Evolutionary conservation across 352 stramenopile genomes (phyloP).

Genomic region (Thalassiosira mediterranea): DNA sequence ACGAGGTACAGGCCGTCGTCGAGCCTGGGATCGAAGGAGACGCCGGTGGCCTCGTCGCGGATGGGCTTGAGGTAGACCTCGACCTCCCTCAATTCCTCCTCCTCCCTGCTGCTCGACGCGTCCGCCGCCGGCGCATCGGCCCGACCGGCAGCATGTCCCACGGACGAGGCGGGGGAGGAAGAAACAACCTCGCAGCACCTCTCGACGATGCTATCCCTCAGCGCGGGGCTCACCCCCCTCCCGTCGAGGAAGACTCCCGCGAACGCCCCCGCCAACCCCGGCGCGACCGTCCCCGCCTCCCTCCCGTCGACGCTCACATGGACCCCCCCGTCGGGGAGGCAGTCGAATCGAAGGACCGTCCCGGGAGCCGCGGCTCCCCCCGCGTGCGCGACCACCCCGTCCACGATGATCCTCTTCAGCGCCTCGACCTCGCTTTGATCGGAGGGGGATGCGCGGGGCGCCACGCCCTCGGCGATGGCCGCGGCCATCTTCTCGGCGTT

Average conservation of each 20-base stretch:
- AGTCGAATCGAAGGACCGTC: slow-evolving; percentile 74
- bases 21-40: slow-evolving; percentile 17
- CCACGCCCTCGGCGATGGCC: slow-evolving; percentile 35
- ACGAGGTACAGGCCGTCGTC: slow-evolving; percentile 29
- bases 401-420: slow-evolving; percentile 67
- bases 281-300: slow-evolving; percentile 53
- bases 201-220: slow-evolving; percentile 58
- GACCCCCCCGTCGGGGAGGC: slow-evolving; percentile 44
- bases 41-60: slow-evolving; percentile 4
- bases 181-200: slow-evolving; percentile 54
- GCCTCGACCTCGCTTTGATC: slow-evolving; percentile 41
- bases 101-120: not conserved
- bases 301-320: slow-evolving; percentile 67
- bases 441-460: slow-evolving; percentile 44
- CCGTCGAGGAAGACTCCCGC: slow-evolving; percentile 78
- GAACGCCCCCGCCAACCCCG: slow-evolving; percentile 59
- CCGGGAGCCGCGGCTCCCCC: slow-evolving; percentile 54
- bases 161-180: not conserved
- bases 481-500: slow-evolving; percentile 45
- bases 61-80: slow-evolving; percentile 28
- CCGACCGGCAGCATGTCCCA: too few species aligned
- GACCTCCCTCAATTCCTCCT: slow-evolving; percentile 9
- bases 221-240: slow-evolving; percentile 63
- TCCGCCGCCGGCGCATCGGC: not conserved
- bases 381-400: slow-evolving; percentile 54